phyloP scores from a whole-genome alignment of 257 asterid genomes.

The Anisodus acutangulus region DNA sequence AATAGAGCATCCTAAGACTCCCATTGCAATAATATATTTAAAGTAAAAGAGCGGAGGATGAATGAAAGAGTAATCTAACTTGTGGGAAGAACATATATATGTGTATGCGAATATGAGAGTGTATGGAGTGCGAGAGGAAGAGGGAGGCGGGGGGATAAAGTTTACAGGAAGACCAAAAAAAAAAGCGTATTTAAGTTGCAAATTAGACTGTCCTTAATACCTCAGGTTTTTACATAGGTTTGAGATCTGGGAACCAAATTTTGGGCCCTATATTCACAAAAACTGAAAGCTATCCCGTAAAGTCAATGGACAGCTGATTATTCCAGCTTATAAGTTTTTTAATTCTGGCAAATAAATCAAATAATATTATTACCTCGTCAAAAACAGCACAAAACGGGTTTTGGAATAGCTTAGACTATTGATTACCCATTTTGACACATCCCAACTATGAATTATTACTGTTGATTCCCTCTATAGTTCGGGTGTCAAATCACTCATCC shows the following conservation, averaged over 20 bases:
- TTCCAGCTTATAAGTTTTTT: not conserved
- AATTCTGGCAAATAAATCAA: not conserved
- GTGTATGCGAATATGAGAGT: too few species aligned
- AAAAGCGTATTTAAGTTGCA: not conserved
- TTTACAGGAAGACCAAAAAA: too few species aligned
- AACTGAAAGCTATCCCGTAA: not conserved
- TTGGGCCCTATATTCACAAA: not conserved
- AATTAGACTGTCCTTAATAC: not conserved
- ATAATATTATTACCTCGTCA: not conserved
- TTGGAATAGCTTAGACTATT: not conserved
- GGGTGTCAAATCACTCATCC: not conserved
- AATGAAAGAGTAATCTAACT: constrained; percentile 8
- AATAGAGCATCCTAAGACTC: constrained; percentile 2
- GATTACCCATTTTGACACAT: too few species aligned
- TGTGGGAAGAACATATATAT: not conserved
- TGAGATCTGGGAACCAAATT: not conserved
- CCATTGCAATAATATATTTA: not conserved
- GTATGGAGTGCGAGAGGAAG: too few species aligned
- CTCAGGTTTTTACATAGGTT: not conserved
- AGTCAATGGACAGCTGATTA: not conserved
- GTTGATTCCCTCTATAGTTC: not conserved
- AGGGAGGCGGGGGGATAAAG: not conserved
- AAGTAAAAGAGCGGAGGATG: not conserved
- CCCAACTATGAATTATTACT: too few species aligned
- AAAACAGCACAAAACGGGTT: not conserved